A percentile compares a stretch with the other conserved stretches of the same genome.
phyloP scores from a whole-genome alignment of 768 basidiomycete species.

The Leccinum sublutescens region DNA sequence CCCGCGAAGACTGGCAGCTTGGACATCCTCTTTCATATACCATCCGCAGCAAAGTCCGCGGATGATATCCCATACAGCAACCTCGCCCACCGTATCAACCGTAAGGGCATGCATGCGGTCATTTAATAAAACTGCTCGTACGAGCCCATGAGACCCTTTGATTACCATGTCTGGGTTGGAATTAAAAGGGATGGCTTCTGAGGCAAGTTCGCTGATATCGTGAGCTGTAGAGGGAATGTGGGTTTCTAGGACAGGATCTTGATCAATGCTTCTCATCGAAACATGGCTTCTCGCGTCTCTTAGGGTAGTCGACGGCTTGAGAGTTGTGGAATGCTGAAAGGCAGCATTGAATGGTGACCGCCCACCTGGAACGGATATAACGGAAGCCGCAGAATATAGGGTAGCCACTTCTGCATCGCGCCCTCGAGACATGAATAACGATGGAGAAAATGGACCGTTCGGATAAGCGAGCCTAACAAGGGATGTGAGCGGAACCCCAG shows the following conservation, averaged over 20 bases:
- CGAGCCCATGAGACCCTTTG: conserved; percentile 74
- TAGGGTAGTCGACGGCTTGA: conserved; percentile 27
- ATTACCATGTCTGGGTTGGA: conserved; percentile 67
- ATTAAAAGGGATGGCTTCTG: conserved; percentile 64
- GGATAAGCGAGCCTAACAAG: conserved; percentile 69
- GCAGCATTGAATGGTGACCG: conserved; percentile 37
- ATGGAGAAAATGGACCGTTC: conserved; percentile 55
- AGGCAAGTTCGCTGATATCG: conserved; percentile 76
- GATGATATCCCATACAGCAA: conserved; percentile 92
- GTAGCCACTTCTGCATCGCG: conserved; percentile 81
- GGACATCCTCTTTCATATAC: conserved; percentile 65
- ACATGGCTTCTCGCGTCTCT: conserved; percentile 18
- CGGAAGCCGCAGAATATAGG: conserved; percentile 80
- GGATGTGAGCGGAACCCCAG: conserved; percentile 69
- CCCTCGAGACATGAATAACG: conserved; percentile 33
- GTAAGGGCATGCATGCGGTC: conserved; percentile 89
- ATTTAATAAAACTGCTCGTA: conserved; percentile 79
- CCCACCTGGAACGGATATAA: conserved; percentile 62
- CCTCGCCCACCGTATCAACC: conserved; percentile 83
- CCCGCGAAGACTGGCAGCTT: conserved; percentile 49
- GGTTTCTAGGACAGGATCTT: conserved; percentile 36
- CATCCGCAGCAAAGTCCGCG: conserved; percentile 71
- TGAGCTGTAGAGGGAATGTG: conserved; percentile 55
- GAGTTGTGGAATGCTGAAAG: conserved; percentile 30
- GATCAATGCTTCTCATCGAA: conserved; percentile 23